Conservation (phyloP, 441 rosid species). For the Hura crepitans region DNA sequence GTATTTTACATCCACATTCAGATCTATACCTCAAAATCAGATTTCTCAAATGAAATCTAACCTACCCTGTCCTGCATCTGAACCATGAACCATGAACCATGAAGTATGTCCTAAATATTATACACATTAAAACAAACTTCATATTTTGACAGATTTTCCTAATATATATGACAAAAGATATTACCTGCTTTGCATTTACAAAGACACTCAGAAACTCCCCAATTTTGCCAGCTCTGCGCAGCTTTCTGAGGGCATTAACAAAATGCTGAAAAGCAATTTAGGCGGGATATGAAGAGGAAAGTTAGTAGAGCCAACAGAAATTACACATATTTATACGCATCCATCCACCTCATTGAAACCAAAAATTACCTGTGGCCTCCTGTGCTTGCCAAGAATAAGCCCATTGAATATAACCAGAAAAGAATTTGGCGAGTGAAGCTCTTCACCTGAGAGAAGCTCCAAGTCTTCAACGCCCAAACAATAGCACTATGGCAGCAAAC, state of each 20-base stretch:
- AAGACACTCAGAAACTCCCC: constrained; percentile 90
- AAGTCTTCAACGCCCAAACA: constrained; percentile 83
- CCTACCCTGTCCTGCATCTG: background rate
- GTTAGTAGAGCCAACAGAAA: constrained; percentile 16
- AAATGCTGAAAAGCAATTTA: constrained; percentile 46
- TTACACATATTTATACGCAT: constrained; percentile 9
- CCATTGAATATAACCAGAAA: constrained; percentile 83
- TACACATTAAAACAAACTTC: background rate
- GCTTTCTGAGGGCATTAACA: constrained; percentile 63
- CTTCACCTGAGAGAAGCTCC: constrained; percentile 79
- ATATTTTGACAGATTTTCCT: background rate
- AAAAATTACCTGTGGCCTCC: constrained; percentile 73
- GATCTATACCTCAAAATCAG: background rate
- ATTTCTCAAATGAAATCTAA: background rate
- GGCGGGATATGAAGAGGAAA: constrained; percentile 12
- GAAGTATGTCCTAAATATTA: background rate
- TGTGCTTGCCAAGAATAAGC: constrained; percentile 90
- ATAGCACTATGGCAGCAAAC: constrained; percentile 55
- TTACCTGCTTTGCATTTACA: constrained; percentile 93
- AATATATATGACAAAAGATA: constrained; percentile 14
- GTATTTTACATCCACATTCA: background rate
- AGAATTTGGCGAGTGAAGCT: constrained; percentile 82
- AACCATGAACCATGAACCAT: background rate
- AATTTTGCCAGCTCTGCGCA: constrained; percentile 87
- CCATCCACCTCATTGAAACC: constrained; percentile 4